Evolutionary conservation across 495 filamentous ascomycete genomes (phyloP).

Genomic region (Hypoxylon rickii): DNA sequence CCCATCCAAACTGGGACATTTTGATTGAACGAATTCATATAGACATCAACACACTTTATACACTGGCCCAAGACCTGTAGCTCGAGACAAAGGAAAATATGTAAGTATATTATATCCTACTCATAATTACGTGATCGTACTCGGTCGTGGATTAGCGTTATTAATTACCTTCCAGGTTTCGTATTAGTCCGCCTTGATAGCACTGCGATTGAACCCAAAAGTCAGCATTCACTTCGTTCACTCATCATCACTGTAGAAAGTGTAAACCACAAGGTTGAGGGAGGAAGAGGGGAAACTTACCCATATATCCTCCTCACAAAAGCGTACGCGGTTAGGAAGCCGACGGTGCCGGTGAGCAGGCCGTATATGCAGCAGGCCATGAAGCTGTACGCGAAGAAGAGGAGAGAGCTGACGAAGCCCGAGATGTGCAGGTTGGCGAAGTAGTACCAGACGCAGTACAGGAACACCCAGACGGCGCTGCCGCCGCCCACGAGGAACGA

Average conservation of each 20-base stretch:
- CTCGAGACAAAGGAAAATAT: slow-evolving; percentile 5
- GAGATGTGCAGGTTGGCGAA: slow-evolving; percentile 79
- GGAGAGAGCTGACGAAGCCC: slow-evolving; percentile 76
- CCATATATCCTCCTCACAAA: slow-evolving; percentile 91
- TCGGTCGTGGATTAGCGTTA: slow-evolving; percentile 13
- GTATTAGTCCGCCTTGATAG: slow-evolving; percentile 44
- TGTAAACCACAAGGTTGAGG: background rate
- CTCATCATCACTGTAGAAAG: too few species aligned
- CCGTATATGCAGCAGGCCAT: slow-evolving; percentile 86
- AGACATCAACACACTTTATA: background rate
- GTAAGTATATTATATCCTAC: slow-evolving; percentile 17
- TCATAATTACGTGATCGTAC: slow-evolving; percentile 26
- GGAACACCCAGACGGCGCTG: slow-evolving; percentile 82
- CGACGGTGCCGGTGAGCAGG: slow-evolving; percentile 82
- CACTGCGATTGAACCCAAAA: slow-evolving; percentile 19
- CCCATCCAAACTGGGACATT: too few species aligned
- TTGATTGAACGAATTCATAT: too few species aligned
- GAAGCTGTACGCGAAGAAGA: slow-evolving; percentile 85
- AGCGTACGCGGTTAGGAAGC: slow-evolving; percentile 84
- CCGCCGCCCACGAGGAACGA: slow-evolving; percentile 83
- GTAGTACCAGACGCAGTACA: slow-evolving; percentile 89
- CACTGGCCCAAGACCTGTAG: too few species aligned
- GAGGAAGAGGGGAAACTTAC: slow-evolving; percentile 49
- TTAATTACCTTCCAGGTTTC: slow-evolving; percentile 5
- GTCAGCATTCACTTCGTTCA: too few species aligned